Base-by-base conservation (phyloP, 148 eudicot genomes). In the Arctostaphylos glauca region DNA sequence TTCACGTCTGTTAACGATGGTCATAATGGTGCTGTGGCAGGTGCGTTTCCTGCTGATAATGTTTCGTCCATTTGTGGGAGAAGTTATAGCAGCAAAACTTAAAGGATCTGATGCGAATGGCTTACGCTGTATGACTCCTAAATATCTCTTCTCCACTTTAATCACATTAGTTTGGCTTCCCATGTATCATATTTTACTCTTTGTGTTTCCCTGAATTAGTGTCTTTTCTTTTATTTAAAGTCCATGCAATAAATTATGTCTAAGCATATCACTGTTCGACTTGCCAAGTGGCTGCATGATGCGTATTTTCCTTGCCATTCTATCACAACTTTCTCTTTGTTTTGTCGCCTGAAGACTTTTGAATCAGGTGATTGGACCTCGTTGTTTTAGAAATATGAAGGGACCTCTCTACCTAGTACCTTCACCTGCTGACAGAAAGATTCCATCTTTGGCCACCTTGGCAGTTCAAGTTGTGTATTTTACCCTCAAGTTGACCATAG, bases 41-140 rank as follows among this genome's bases (percentile, higher is more conserved):
- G 96, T 93, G 70, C 85, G 71, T 46, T 96, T 96, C 85, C 89
- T 95, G 53, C 46, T 91, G 90, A 59, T 96, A 76, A 88, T 96
- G 90, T 96, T 94, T 82, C 92, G 97, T 80, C 99, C 99, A 31
- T 91, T 81, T 85, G 89, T 86, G 59, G 98, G 99, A 84, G 98
- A 95, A 82, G 84, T 93, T 70, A 89, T 95, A 76, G 78, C 87
- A 19, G 98, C 92, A 44, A 93, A 87, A 83, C 88, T 95, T 3
- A 90, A 83, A 83, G 92, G 91, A 77, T 91, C 95, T 38, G 91
- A 82, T 53, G 46, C 70, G 75, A 86, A 84, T 49, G 99, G 99
- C 47, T 85, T 94, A 79, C 97, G 86, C n/a, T 88, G 98, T 96
- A 93, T 82, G 86, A 71, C 38, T 46, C 81, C 5, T 66, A 38